Percentiles rank a stretch among this genome's conserved stretches.
phyloP scores from a whole-genome alignment of 73 alveolate species.

The Stentor coeruleus region DNA sequence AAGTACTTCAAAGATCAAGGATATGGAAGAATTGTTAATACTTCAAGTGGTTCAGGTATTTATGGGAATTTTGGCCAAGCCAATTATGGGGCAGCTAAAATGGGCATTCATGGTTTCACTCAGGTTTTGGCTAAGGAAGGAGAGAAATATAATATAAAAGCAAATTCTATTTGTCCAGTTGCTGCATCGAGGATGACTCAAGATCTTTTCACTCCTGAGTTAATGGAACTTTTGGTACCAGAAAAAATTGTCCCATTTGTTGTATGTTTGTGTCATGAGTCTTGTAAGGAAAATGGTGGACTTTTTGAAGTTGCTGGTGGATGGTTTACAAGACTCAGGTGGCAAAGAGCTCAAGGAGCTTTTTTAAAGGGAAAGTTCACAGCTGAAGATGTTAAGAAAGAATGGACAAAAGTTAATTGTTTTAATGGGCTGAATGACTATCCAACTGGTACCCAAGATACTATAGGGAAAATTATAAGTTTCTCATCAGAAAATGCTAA shows the following conservation, averaged over 20 bases:
- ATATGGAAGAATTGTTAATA: neutral
- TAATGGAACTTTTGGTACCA: too few relatives aligned
- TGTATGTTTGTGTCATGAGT: neutral
- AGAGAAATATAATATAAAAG: neutral
- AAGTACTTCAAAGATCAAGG: neutral
- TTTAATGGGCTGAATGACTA: neutral
- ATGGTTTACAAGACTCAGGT: neutral
- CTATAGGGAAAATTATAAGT: too few relatives aligned
- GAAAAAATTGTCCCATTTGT: neutral
- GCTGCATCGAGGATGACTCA: too few relatives aligned
- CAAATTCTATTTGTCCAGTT: neutral
- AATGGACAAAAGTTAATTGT: neutral
- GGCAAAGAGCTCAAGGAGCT: neutral
- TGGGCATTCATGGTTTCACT: neutral
- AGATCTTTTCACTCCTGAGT: too few relatives aligned
- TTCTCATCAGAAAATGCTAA: too few relatives aligned
- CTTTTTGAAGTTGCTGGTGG: neutral
- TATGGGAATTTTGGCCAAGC: neutral
- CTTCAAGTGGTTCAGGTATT: neutral
- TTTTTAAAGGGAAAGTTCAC: neutral
- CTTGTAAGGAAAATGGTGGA: slow-evolving; percentile 6
- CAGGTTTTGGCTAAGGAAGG: slow-evolving; percentile 2
- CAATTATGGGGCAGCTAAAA: neutral
- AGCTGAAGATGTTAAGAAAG: neutral
- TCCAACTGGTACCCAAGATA: too few relatives aligned